Evolutionary conservation across 2,329 filamentous ascomycete species (phyloP).

Genomic region (Ophidiomyces ophidiicola): DNA sequence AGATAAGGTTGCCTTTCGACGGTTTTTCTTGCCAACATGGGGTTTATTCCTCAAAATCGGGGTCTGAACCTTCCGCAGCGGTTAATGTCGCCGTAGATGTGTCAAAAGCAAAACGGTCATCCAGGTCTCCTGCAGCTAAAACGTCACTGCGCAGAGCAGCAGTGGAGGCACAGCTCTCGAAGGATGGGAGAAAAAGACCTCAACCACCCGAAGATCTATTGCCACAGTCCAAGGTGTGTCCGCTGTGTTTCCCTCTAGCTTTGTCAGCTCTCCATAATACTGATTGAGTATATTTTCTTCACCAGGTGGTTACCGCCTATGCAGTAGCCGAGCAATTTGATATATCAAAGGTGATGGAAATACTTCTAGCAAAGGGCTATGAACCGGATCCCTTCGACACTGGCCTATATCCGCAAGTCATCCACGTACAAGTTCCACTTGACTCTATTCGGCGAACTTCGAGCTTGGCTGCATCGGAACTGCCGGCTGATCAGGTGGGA

Average conservation of each 20-base stretch:
- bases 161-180: conserved; percentile 62
- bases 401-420: conserved; percentile 52
- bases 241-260: not conserved
- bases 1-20: not conserved
- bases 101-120: conserved; percentile 33
- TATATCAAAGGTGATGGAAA: conserved; percentile 44
- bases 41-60: conserved; percentile 4
- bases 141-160: conserved; percentile 74
- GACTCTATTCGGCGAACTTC: conserved; percentile 35
- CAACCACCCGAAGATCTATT: conserved; percentile 27
- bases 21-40: not conserved
- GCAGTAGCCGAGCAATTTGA: conserved; percentile 58
- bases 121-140: conserved; percentile 46
- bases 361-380: conserved; percentile 48
- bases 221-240: conserved; percentile 27
- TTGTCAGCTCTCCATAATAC: not conserved
- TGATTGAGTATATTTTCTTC: conserved; percentile 11
- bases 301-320: conserved; percentile 48
- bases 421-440: conserved; percentile 45
- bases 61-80: not conserved
- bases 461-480: conserved; percentile 29
- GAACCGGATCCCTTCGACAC: conserved; percentile 51
- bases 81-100: conserved; percentile 7
- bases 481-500: conserved; percentile 44
- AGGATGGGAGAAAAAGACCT: conserved; percentile 40